phyloP scores from a whole-genome alignment of 2,329 filamentous ascomycete genomes.

The Decorospora gaudefroyi region DNA sequence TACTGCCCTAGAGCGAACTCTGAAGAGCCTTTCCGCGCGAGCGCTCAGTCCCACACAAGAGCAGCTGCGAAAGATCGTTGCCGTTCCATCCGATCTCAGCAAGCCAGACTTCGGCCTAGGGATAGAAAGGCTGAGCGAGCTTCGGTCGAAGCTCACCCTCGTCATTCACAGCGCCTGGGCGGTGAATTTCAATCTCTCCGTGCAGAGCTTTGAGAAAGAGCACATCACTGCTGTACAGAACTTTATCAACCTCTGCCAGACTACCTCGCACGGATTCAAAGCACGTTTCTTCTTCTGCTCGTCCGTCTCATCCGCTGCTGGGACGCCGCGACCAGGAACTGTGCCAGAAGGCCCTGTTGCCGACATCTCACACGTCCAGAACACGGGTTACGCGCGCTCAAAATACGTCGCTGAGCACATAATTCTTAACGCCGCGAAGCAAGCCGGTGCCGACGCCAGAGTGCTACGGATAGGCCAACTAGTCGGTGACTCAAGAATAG shows the following conservation, averaged over 20 bases:
- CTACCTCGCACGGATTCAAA: slow-evolving; percentile 38
- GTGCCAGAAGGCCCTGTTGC: slow-evolving; percentile 47
- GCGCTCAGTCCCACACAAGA: slow-evolving; percentile 42
- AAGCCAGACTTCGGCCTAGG: slow-evolving; percentile 50
- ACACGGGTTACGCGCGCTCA: slow-evolving; percentile 58
- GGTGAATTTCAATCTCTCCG: slow-evolving; percentile 61
- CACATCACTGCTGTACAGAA: slow-evolving; percentile 53
- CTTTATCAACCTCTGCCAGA: slow-evolving; percentile 49
- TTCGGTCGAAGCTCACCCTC: slow-evolving; percentile 40
- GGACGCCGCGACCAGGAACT: slow-evolving; percentile 45
- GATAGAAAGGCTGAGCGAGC: slow-evolving; percentile 16
- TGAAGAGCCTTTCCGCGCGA: slow-evolving; percentile 43
- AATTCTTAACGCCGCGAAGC: slow-evolving; percentile 29
- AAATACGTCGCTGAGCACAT: slow-evolving; percentile 58
- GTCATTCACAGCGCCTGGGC: slow-evolving; percentile 61
- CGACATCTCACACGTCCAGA: slow-evolving; percentile 50
- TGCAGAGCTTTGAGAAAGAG: slow-evolving; percentile 56
- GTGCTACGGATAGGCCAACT: slow-evolving; percentile 55
- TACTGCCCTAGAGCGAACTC: slow-evolving; percentile 42
- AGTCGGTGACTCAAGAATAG: slow-evolving; percentile 53
- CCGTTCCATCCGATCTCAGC: slow-evolving; percentile 51
- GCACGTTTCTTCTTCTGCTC: slow-evolving; percentile 54
- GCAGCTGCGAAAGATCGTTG: slow-evolving; percentile 37
- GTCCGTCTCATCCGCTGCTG: slow-evolving; percentile 51
- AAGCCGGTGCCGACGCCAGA: slow-evolving; percentile 27